These are phyloP conservation scores for Leucocoprinus sp. DNA, from an alignment of 768 basidiomycete genomes.

Conservation along the genomic window DNA sequence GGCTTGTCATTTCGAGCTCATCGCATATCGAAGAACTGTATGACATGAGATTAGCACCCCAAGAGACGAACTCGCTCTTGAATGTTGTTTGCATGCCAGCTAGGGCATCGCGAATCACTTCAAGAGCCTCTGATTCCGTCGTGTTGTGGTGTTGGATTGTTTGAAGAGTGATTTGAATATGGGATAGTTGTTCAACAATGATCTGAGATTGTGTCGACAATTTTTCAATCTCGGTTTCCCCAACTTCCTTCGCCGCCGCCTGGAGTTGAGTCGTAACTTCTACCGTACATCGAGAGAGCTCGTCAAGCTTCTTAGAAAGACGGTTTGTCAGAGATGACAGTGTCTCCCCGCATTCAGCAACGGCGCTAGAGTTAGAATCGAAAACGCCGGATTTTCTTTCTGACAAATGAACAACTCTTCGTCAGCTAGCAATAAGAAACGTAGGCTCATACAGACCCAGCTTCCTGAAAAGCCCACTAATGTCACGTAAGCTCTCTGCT, in stretches of 20 bases:
- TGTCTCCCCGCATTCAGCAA: slow-evolving; percentile 51
- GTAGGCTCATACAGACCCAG: slow-evolving; percentile 50
- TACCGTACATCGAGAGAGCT: slow-evolving; percentile 49
- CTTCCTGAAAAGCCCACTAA: slow-evolving; percentile 69
- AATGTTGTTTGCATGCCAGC: slow-evolving; percentile 41
- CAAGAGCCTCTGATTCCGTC: slow-evolving; percentile 44
- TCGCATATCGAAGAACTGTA: slow-evolving; percentile 40
- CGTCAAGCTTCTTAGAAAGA: slow-evolving; percentile 51
- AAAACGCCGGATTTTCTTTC: slow-evolving; percentile 68
- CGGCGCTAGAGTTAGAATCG: slow-evolving; percentile 55
- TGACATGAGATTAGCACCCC: slow-evolving; percentile 44
- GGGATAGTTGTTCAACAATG: slow-evolving; percentile 50
- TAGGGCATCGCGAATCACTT: slow-evolving; percentile 37
- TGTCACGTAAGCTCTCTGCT: slow-evolving; percentile 61
- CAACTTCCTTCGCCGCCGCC: slow-evolving; percentile 3
- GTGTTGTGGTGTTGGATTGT: slow-evolving; percentile 50
- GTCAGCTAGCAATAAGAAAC: not conserved
- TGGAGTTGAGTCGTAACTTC: slow-evolving; percentile 48
- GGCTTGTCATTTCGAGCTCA: slow-evolving; percentile 35
- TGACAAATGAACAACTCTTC: slow-evolving; percentile 22
- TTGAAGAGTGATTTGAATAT: slow-evolving; percentile 42
- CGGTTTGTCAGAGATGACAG: slow-evolving; percentile 45
- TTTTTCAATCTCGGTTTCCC: slow-evolving; percentile 38
- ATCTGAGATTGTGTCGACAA: slow-evolving; percentile 46
- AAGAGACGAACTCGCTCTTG: slow-evolving; percentile 41